Base-by-base conservation (phyloP, 2,329 filamentous ascomycete species). In the Penicillium hesseltinei region DNA sequence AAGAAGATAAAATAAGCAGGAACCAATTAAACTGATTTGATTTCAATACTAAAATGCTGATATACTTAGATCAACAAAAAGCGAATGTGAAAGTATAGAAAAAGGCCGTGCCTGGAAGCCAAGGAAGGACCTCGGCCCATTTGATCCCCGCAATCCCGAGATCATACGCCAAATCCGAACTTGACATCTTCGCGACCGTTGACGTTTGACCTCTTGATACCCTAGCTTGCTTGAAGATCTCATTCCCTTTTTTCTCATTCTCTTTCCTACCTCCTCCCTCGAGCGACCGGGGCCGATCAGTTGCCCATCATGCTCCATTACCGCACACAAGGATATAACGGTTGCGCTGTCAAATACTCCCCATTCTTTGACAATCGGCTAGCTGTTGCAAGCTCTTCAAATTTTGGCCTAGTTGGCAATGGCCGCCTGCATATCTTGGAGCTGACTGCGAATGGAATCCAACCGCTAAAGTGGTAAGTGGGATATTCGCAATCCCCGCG, bases 341-440 rank as follows among this genome's bases (percentile, higher is more conserved):
- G 92, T 69, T 97, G 96, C 78, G 91, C 90, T 66, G 92, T 97
- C 76, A 96, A 97, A 78, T 99, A 97, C 82, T 97, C 93, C 55
- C 94, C 94, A 7, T 99, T 97, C 80, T 96, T 95, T 80, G 94
- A 97, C 79, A 94, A 90, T 64, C 88, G 92, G 62, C 86, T 99
- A 63, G 93, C 93, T 56, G 92, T 97, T 68, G 90, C 91, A 31
- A 84, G 90, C 1, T 89, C 92, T n/a, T 87, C 93, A 62, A 97
- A 99, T 80, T 99, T 94, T 78, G 94, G 94, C 39, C 89, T 99
- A 39, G 93, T 99, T 36, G 94, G 94, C 47, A 99, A 99, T 79
- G 94, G 94, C 11, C 86, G 92, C 43, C 78, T 97, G 1, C 97
- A 90, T 71, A 87, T 93, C 57, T 81, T 97, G 27, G 89, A 88